Evolutionary conservation across 1,284 basidiomycete genomes (phyloP), one percentile per base, ranked within the genome.

Genomic region (Thelephora terrestris): DNA sequence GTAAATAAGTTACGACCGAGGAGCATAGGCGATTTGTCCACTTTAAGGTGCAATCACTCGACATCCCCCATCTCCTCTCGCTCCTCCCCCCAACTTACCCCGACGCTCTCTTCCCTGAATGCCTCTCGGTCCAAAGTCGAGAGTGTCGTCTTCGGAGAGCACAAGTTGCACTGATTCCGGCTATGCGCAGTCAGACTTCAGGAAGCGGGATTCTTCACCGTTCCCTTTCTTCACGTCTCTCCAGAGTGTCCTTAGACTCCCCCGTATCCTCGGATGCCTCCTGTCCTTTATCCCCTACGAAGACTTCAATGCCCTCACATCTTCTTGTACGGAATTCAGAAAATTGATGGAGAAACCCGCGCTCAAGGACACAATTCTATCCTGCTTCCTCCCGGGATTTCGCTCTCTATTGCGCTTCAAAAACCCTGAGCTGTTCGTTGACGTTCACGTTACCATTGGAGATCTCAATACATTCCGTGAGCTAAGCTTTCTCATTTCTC

Each of bases 391-490:
- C 1, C 78, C 79, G 0, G 75, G 73, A 5, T 87, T 79, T 58
- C 58, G 62, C 4, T 55, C 64, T 32, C 73, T 71, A 32, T 57
- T 78, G 36, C 63, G 61, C 3, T 56, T 63, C 42, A 62, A 70
- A 25, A 72, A 78, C 53, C 50, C 64, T 20, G 55, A 62, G 37
- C 56, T 66, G 6, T 67, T 68, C 50, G 68, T 71, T 48, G 68
- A 73, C 45, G 62, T 86, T 23, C 66, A 68, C 5, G 58, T 85
- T 51, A 68, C 73, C 35, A 64, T 85, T 37, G 63, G 70, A 45
- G 78, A 85, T 58, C 63, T 86, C 12, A 70, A 78, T 53, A 61
- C 79, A 18, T 72, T 86, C 50, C 59, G 85, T 86, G 64, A 60
- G 81, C 71, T 47, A 29, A 43, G 4, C 44, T 43, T 46, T 46